Base-by-base conservation (phyloP, 106 monocot species). In the Acanthochlamys bracteata region DNA sequence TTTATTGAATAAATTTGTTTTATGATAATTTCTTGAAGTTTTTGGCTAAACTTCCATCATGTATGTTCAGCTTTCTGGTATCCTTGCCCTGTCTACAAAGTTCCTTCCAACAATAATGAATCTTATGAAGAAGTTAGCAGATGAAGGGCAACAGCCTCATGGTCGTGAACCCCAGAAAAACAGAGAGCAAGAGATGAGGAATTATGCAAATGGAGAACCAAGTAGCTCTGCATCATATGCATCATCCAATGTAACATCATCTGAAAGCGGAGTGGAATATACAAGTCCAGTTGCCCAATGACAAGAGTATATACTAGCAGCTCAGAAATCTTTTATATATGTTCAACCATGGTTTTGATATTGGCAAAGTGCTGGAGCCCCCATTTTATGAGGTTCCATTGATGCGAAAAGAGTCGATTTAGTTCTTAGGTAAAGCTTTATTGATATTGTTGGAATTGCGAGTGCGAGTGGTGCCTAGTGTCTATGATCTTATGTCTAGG, bases 101-200 rank as follows among this genome's bases (percentile, higher is more conserved):
- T 78, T 96, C 45, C 73, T 96, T 47, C 96, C 91, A n/a, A 96
- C 96, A 1, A 55, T 96, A 45, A 91, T 85, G 91, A 96, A 83
- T 64, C 75, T 96, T 17, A 66, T 96, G 20, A 96, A 83, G 74
- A 85, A 63, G 69, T 76, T 96, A 70, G 96, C 96, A 53, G 91
- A 96, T 8, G 88, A 80, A 62, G 96, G 91, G 1, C 84, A 88
- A 41, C 49, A 26, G 7, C 82, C 87, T 24, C 54, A 69, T 7
- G 70, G 67, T 49, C 71, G 75, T 2, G 73, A 76, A 63, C 22
- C 61, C 52, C 75, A 49, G 8, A 70, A 78, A 53, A 79, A 64
- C 60, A 71, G 77, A 4, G 84, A 77, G 63, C 71, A 79, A 2
- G 75, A 69, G 10, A 59, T 75, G 7, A 82, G 67, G 47, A 80